Conservation (phyloP, 75 land plant genomes). For the Isoetes taiwanensis region DNA sequence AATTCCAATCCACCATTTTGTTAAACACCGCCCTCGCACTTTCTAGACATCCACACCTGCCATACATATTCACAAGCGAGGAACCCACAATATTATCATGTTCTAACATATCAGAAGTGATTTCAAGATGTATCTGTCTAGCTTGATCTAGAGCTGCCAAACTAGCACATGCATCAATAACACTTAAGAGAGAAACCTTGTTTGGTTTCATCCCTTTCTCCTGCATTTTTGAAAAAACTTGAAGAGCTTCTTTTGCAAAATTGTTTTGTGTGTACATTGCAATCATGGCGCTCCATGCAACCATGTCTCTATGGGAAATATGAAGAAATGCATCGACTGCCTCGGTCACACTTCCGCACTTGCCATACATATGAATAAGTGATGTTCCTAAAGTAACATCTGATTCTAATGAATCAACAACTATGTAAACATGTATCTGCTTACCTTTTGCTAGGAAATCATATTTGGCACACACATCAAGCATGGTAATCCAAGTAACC, state of each 20-base stretch:
- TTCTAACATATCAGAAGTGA: no score
- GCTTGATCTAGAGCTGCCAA: no score
- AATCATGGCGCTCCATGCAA: slow-evolving; percentile 1
- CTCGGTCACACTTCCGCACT: neutral
- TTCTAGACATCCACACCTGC: no score
- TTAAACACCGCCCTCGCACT: no score
- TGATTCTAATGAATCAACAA: neutral
- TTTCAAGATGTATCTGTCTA: no score
- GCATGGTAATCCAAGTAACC: neutral
- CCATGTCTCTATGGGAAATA: neutral
- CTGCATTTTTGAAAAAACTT: neutral
- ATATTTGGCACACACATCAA: neutral
- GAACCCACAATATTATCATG: no score
- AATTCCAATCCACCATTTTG: no score
- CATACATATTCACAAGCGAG: no score
- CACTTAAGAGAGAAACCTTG: neutral
- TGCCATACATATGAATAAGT: neutral
- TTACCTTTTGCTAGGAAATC: neutral
- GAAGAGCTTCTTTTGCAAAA: neutral
- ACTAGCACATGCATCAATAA: slow-evolving; percentile 2
- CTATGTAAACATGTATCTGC: neutral
- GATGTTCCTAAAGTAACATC: neutral
- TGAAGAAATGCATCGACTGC: neutral
- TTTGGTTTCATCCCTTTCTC: neutral
- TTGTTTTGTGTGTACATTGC: neutral